These are phyloP conservation scores for Posidonia oceanica DNA, from an alignment of 116 monocot species.

Conservation along the genomic window DNA sequence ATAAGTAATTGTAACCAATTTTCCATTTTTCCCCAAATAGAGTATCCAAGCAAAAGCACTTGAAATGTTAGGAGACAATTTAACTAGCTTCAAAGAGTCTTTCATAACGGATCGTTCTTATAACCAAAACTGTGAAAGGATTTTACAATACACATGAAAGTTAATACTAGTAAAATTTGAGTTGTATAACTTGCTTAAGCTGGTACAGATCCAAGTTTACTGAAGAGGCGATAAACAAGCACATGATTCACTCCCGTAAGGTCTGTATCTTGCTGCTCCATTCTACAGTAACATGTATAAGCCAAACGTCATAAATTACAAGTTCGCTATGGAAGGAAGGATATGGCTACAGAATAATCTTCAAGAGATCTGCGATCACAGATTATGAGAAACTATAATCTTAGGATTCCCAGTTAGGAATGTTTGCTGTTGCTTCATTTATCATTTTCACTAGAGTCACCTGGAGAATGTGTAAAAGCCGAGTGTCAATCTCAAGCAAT, in stretches of 20 bases:
- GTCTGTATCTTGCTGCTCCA: background rate
- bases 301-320: background rate
- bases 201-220: background rate
- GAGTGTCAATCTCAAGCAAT: background rate
- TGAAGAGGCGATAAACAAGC: background rate
- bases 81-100: too few relatives aligned
- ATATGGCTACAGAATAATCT: background rate
- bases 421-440: constrained; percentile 58
- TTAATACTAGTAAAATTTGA: background rate
- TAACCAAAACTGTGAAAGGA: too few relatives aligned
- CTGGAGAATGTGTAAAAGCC: constrained; percentile 12
- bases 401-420: constrained; percentile 44
- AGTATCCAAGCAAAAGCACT: too few relatives aligned
- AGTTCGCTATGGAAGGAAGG: background rate
- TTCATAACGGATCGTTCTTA: too few relatives aligned
- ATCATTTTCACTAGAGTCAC: constrained; percentile 68
- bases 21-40: too few relatives aligned
- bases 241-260: background rate
- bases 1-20: too few relatives aligned
- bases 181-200: background rate
- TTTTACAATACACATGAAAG: too few relatives aligned
- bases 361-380: too few relatives aligned
- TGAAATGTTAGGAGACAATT: too few relatives aligned
- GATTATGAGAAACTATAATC: background rate
- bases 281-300: background rate